Percentiles rank a stretch among this genome's conserved stretches.
Conservation (phyloP, 257 asterid species). For the Ilex asprella region DNA sequence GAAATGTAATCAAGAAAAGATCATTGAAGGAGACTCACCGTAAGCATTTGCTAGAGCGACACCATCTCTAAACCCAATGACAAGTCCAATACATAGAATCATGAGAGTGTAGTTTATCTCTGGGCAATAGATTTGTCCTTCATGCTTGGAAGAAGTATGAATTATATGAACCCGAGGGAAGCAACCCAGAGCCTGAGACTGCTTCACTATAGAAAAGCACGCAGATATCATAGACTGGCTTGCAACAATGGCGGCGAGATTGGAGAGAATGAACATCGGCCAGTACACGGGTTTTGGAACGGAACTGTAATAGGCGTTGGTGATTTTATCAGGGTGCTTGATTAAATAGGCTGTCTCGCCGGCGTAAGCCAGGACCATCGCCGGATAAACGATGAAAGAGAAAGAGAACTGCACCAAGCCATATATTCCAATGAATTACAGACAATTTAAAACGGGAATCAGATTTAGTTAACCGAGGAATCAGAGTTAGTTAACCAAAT, state of each 20-base stretch:
- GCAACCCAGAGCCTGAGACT: too few species aligned
- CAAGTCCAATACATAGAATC: slow-evolving; percentile 9
- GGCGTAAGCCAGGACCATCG: slow-evolving; percentile 51
- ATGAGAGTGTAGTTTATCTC: background rate
- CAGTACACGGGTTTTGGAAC: slow-evolving; percentile 52
- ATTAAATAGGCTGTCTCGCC: slow-evolving; percentile 63
- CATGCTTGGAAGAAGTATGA: too few species aligned
- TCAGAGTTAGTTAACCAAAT: too few species aligned
- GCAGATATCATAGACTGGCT: background rate
- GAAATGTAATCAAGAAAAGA: too few species aligned
- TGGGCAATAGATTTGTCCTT: too few species aligned
- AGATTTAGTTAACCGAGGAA: too few species aligned
- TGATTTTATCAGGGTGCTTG: slow-evolving; percentile 47
- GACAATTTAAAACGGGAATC: background rate
- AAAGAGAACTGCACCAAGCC: slow-evolving; percentile 41
- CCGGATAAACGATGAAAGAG: slow-evolving; percentile 59
- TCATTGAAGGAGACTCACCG: too few species aligned
- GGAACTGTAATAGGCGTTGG: slow-evolving; percentile 57
- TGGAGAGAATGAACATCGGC: slow-evolving; percentile 71
- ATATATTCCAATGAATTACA: background rate
- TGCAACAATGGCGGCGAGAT: slow-evolving; percentile 20
- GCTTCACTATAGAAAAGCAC: background rate
- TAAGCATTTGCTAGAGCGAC: slow-evolving; percentile 3
- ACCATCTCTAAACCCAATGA: too few species aligned
- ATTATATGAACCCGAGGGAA: too few species aligned